Conservation (phyloP, 768 basidiomycete species). For the Serendipita sp. region DNA sequence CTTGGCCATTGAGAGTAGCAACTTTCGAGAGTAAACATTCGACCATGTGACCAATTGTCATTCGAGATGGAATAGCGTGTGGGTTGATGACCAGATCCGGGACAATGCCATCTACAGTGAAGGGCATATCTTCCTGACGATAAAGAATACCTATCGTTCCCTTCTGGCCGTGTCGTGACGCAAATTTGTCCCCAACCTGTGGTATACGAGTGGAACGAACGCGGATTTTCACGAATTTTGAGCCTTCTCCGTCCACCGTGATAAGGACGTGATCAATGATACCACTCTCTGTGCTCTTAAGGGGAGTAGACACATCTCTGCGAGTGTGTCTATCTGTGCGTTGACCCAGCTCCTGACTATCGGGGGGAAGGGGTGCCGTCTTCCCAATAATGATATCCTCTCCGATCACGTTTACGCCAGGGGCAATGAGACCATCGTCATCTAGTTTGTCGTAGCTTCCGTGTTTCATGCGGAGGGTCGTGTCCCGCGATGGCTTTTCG, state of each 20-base stretch:
- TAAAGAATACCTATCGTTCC: constrained; percentile 99
- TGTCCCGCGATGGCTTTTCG: constrained; percentile 86
- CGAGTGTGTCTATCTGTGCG: constrained; percentile 84
- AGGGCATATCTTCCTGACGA: constrained; percentile 98
- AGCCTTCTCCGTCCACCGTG: constrained; percentile 88
- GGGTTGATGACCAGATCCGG: constrained; percentile 98
- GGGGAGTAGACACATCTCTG: constrained; percentile 89
- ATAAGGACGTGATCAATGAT: constrained; percentile 95
- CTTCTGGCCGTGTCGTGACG: constrained; percentile 98
- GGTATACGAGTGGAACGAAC: constrained; percentile 91
- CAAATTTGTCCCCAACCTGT: constrained; percentile 98
- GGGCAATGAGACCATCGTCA: constrained; percentile 87
- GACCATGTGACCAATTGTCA: constrained; percentile 99
- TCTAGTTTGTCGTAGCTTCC: constrained; percentile 98
- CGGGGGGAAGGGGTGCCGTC: constrained; percentile 90
- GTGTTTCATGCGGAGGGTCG: constrained; percentile 90
- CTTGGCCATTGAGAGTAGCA: constrained; percentile 86
- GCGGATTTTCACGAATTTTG: constrained; percentile 97
- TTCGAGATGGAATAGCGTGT: constrained; percentile 98
- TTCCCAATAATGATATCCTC: constrained; percentile 99
- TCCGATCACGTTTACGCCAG: constrained; percentile 84
- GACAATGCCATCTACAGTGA: constrained; percentile 89
- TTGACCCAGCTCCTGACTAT: constrained; percentile 94
- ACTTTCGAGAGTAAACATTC: constrained; percentile 95
- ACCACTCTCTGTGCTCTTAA: constrained; percentile 96